phyloP scores from a whole-genome alignment of 2,329 filamentous ascomycete genomes.

The Arachnomyces sp. region DNA sequence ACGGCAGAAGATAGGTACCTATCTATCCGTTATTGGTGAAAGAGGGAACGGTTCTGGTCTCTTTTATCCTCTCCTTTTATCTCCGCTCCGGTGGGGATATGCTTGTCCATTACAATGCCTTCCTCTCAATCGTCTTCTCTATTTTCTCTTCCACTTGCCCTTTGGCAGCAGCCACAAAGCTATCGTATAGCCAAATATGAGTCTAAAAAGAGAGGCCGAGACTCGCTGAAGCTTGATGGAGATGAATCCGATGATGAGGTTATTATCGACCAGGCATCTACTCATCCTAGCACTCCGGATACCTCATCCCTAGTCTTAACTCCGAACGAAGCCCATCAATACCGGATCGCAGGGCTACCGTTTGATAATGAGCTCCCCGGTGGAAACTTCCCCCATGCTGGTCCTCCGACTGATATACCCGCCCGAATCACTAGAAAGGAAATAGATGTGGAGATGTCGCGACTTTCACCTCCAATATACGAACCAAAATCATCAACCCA shows the following conservation, averaged over 20 bases:
- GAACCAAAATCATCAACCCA: conserved; percentile 24
- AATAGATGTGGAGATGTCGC: conserved; percentile 22
- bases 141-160: conserved; percentile 32
- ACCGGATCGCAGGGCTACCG: conserved; percentile 34
- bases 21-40: too few species aligned
- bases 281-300: conserved; percentile 6
- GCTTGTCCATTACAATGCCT: conserved; percentile 24
- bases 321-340: conserved; percentile 36
- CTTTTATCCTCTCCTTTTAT: too few species aligned
- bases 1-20: too few species aligned
- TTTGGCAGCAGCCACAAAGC: conserved; percentile 29
- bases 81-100: too few species aligned
- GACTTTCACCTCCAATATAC: conserved; percentile 28
- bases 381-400: conserved; percentile 35
- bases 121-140: conserved; percentile 24
- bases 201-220: conserved; percentile 26
- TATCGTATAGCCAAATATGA: conserved; percentile 30
- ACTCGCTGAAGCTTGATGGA: not conserved
- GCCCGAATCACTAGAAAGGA: conserved; percentile 11
- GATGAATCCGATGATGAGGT: conserved; percentile 21
- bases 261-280: conserved; percentile 18
- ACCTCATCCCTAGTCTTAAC: conserved; percentile 25
- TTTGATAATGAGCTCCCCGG: conserved; percentile 31
- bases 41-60: too few species aligned
- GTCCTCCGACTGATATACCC: conserved; percentile 12